phyloP scores from a whole-genome alignment of 1,139 yeast species.

The Blastobotrys petasosporus region DNA sequence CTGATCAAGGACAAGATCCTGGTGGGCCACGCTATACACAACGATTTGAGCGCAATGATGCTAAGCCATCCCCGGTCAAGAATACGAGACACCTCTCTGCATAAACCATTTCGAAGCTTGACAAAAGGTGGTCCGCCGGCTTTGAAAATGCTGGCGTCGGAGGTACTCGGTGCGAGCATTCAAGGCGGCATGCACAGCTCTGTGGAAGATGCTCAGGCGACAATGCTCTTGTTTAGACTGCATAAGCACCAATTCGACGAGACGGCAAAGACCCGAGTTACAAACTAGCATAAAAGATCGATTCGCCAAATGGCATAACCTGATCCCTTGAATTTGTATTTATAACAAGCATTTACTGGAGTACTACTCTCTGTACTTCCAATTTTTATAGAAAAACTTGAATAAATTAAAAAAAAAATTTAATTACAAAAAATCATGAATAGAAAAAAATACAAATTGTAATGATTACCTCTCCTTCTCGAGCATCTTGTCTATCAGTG shows the following conservation, averaged over 20 bases:
- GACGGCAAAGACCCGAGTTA: not conserved
- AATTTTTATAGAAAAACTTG: too few species aligned
- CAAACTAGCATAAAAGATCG: constrained; percentile 1
- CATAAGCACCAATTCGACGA: constrained; percentile 57
- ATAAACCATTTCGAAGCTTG: constrained; percentile 50
- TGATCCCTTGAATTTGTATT: not conserved
- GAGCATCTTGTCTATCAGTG: constrained; percentile 12
- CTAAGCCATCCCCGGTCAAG: constrained; percentile 59
- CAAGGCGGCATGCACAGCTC: constrained; percentile 80
- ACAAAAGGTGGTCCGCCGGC: constrained; percentile 68
- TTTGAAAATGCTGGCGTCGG: constrained; percentile 57
- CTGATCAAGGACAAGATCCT: constrained; percentile 42
- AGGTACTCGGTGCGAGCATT: constrained; percentile 54
- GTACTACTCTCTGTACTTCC: too few species aligned
- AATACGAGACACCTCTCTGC: constrained; percentile 72
- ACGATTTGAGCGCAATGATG: constrained; percentile 65
- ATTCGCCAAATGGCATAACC: not conserved
- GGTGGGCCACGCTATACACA: constrained; percentile 81
- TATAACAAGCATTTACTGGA: not conserved
- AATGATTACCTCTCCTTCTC: constrained; percentile 3
- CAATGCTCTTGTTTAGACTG: constrained; percentile 69
- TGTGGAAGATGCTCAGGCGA: constrained; percentile 83
- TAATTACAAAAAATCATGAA: constrained; percentile 1
- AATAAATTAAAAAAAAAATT: constrained; percentile 1
- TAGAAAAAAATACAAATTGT: constrained; percentile 1